Evolutionary conservation across 305 asterid species (phyloP).

Genomic region (Fraxinus latifolia): DNA sequence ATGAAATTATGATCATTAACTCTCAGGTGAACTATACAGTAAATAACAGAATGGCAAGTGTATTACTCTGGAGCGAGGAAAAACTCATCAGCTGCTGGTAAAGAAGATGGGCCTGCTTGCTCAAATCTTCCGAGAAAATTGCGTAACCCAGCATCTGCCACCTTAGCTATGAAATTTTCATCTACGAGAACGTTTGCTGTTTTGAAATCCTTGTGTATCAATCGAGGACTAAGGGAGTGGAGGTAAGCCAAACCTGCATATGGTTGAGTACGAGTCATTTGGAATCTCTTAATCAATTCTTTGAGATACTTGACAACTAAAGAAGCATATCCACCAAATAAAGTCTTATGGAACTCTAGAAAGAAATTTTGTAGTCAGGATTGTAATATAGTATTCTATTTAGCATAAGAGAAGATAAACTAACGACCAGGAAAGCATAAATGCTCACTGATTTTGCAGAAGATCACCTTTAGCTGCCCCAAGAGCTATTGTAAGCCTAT

Average conservation of each 20-base stretch:
- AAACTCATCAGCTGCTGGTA: slow-evolving; percentile 49
- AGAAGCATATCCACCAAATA: slow-evolving; percentile 18
- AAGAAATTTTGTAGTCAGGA: slow-evolving; percentile 30
- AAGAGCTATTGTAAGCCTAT: slow-evolving; percentile 87
- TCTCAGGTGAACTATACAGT: neutral
- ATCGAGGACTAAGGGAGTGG: slow-evolving; percentile 81
- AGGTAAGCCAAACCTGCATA: slow-evolving; percentile 72
- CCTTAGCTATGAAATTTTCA: slow-evolving; percentile 81
- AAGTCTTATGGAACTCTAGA: slow-evolving; percentile 26
- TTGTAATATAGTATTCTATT: slow-evolving; percentile 25
- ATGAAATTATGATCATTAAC: slow-evolving; percentile 18
- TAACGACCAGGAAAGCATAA: slow-evolving; percentile 70
- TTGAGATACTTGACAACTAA: slow-evolving; percentile 15
- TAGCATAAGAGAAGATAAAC: slow-evolving; percentile 43
- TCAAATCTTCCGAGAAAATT: slow-evolving; percentile 84
- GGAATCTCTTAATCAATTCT: slow-evolving; percentile 12
- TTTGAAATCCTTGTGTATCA: slow-evolving; percentile 85
- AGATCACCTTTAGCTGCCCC: slow-evolving; percentile 99
- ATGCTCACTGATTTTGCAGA: slow-evolving; percentile 96
- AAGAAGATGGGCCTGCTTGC: slow-evolving; percentile 70
- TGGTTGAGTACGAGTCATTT: slow-evolving; percentile 22
- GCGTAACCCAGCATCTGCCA: slow-evolving; percentile 87
- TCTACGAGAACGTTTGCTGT: slow-evolving; percentile 87
- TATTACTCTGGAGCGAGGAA: slow-evolving; percentile 87
- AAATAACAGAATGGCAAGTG: slow-evolving; percentile 23